Conservation (phyloP, 176 grass and related monocot genomes). For the Guadua angustifolia region DNA sequence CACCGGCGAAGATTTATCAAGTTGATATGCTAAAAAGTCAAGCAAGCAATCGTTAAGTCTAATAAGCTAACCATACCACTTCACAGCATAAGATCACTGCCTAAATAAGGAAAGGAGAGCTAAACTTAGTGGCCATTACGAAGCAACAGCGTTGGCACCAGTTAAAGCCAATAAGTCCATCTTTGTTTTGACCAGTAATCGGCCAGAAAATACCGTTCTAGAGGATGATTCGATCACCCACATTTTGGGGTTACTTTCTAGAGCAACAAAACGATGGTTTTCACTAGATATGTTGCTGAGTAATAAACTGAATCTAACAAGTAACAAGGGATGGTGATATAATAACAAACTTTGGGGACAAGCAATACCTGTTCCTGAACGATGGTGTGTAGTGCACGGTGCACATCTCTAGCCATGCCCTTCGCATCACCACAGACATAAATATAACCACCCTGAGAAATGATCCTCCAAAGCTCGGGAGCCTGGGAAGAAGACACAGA, state of each 20-base stretch:
- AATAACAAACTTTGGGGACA: neutral
- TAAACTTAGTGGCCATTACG: neutral
- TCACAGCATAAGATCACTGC: neutral
- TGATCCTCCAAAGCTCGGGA: conserved; percentile 69
- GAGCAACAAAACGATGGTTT: neutral
- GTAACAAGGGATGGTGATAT: neutral
- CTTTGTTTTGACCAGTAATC: neutral
- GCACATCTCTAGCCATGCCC: conserved; percentile 97
- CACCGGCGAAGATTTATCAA: neutral
- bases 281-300: neutral
- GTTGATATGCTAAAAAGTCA: neutral
- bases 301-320: conserved; percentile 18
- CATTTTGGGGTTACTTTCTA: neutral
- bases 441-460: conserved; percentile 86
- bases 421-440: conserved; percentile 95
- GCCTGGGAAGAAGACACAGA: conserved; percentile 53
- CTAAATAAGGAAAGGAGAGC: neutral
- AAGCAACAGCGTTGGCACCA: neutral
- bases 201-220: neutral
- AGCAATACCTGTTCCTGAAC: conserved; percentile 78
- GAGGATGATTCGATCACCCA: neutral
- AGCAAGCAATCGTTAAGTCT: neutral
- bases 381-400: conserved; percentile 73
- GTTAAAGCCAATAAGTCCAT: neutral
- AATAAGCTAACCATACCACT: neutral